A percentile compares a stretch with the other conserved stretches of the same genome.
Conservation (phyloP, 768 basidiomycete species). For the Suillus cothurnatus region DNA sequence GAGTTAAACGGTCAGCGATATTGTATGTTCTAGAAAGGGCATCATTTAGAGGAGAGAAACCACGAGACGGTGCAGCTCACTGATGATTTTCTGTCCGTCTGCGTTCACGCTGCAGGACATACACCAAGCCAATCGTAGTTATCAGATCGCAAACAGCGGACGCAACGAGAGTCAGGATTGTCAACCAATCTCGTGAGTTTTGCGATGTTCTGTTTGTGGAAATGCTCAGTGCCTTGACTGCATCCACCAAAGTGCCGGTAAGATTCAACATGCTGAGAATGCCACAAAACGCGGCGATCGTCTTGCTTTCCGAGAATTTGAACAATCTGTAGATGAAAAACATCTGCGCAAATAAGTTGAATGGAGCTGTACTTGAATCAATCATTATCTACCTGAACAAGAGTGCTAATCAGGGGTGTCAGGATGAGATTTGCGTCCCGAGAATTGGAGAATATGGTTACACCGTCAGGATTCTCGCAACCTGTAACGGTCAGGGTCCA, state of each 20-base stretch:
- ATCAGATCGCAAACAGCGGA: constrained; percentile 10
- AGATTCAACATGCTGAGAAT: constrained; percentile 7
- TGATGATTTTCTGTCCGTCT: not conserved
- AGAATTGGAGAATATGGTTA: constrained; percentile 13
- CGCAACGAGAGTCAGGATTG: constrained; percentile 9
- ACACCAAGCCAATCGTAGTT: constrained; percentile 9
- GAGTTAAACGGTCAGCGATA: not conserved
- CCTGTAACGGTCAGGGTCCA: constrained; percentile 6
- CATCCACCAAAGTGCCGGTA: constrained; percentile 10
- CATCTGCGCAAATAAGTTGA: not conserved
- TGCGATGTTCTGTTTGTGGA: not conserved
- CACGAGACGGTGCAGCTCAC: not conserved
- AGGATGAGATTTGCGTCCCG: constrained; percentile 9
- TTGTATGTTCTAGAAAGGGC: not conserved
- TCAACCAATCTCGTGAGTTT: constrained; percentile 10
- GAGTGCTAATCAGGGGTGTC: constrained; percentile 11
- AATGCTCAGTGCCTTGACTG: not conserved
- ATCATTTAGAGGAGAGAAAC: not conserved
- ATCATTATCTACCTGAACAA: constrained; percentile 8
- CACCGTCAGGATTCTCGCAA: constrained; percentile 2
- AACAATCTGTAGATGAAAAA: constrained; percentile 11
- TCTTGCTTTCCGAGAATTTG: constrained; percentile 6
- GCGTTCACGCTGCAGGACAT: constrained; percentile 9
- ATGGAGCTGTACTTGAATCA: not conserved
- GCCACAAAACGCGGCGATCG: not conserved